Base-by-base conservation (phyloP, 2,329 filamentous ascomycete species). In the Neofusicoccum cordaticola region DNA sequence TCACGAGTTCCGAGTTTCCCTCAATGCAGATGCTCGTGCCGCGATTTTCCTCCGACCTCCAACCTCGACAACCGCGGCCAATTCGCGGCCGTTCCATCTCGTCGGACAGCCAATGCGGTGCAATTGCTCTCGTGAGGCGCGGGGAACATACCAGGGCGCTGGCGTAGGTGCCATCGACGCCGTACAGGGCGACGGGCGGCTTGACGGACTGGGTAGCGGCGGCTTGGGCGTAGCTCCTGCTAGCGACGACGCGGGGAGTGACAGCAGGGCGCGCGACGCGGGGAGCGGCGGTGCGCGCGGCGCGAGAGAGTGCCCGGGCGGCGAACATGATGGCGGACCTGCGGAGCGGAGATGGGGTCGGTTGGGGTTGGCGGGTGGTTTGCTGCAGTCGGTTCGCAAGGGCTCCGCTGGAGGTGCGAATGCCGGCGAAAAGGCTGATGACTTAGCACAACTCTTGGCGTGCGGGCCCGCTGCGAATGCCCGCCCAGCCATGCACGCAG, bases 151-250 rank as follows among this genome's bases (percentile, higher is more conserved):
- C 95, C 89, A 99, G 86, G 84, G 95, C 95, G 83, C 90, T 93
- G 79, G 95, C 95, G 84, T 99, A 99, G 79, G 94, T 98, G 81
- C 95, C 95, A 82, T 98, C 95, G 77, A 99, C 84, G 74, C 95
- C 95, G 82, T 92, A 99, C 77, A 99, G 87, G 74, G 93, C 87
- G 78, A 97, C 85, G 72, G 95, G 95, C 74, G 94, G 88, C 85
- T 91, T 93, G 79, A 88, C 87, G 78, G 87, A 82, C 75, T 84
- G 79, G 72, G 79, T 73, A 22, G 31, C 17, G 69, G 82, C 78
- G 74, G 86, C 81, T 68, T 85, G 82, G 75, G 92, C 92, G 82
- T 92, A 97, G 80, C 86, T 87, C 80, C 93, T 90, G 80, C 87
- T 82, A 75, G 86, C 84, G 75, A 83, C 78, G 75, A 83, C 78